phyloP scores from a whole-genome alignment of 805 yeast species.

The Cyberlindnera suaveolens region DNA sequence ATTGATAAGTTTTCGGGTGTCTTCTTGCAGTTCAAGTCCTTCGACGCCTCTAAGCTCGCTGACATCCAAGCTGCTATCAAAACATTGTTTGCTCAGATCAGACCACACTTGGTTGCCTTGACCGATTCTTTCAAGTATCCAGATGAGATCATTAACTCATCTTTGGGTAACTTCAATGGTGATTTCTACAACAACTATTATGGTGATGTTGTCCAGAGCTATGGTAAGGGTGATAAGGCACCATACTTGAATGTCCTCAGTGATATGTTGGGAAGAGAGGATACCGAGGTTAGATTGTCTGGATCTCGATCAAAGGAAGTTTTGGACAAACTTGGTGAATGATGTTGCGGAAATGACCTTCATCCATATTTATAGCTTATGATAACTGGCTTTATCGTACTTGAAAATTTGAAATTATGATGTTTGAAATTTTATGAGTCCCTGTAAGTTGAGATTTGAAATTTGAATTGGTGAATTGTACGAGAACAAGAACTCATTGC shows the following conservation, averaged over 20 bases:
- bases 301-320: conserved; percentile 25
- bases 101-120: conserved; percentile 68
- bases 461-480: not conserved
- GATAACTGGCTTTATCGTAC: not conserved
- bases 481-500: not conserved
- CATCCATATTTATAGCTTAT: not conserved
- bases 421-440: no score
- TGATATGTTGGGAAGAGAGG: conserved; percentile 33
- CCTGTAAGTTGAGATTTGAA: no score
- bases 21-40: conserved; percentile 59
- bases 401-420: no score
- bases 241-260: conserved; percentile 40
- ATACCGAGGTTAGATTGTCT: conserved; percentile 31
- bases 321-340: conserved; percentile 26
- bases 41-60: conserved; percentile 43
- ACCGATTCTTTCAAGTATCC: conserved; percentile 82
- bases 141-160: conserved; percentile 76
- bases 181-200: conserved; percentile 79
- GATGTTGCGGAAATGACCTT: not conserved
- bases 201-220: conserved; percentile 46
- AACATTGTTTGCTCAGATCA: conserved; percentile 40
- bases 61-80: conserved; percentile 38
- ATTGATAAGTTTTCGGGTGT: conserved; percentile 67
- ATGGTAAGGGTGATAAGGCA: conserved; percentile 42
- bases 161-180: conserved; percentile 77